A percentile compares a stretch with the other conserved stretches of the same genome.
These are phyloP conservation scores for Phycomyces nitens DNA, from an alignment of 192 early-diverging fungal species.

Conservation along the genomic window DNA sequence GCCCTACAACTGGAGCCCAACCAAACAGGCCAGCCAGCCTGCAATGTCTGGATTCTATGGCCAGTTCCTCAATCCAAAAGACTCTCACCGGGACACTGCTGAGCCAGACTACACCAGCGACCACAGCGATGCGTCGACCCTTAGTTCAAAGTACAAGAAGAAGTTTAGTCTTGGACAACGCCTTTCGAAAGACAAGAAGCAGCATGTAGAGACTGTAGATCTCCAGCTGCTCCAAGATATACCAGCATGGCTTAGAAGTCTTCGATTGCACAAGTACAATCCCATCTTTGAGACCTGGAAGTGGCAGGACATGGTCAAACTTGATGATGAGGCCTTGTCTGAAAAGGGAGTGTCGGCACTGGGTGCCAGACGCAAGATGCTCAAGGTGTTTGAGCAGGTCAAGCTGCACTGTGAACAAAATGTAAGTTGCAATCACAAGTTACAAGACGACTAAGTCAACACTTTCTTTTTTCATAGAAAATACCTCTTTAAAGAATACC, in stretches of 20 bases:
- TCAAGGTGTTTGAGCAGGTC: slow-evolving; percentile 93
- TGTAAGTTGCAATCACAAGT: slow-evolving; percentile 19
- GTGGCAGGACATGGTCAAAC: slow-evolving; percentile 86
- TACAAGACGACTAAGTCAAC: too few species aligned
- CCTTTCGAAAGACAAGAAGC: slow-evolving; percentile 64
- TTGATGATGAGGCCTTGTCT: slow-evolving; percentile 80
- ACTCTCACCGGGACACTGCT: slow-evolving; percentile 10
- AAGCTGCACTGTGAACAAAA: slow-evolving; percentile 36
- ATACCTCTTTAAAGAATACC: too few species aligned
- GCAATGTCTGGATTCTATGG: slow-evolving; percentile 31
- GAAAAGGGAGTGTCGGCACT: slow-evolving; percentile 86
- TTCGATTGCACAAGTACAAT: slow-evolving; percentile 97
- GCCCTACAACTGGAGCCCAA: too few species aligned
- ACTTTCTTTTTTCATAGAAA: too few species aligned
- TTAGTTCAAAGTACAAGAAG: slow-evolving; percentile 7
- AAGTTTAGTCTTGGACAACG: background rate
- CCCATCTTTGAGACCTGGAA: slow-evolving; percentile 81
- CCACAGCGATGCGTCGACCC: slow-evolving; percentile 34
- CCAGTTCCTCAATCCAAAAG: slow-evolving; percentile 28
- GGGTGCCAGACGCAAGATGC: slow-evolving; percentile 92
- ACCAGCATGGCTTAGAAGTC: slow-evolving; percentile 86
- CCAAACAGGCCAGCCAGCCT: slow-evolving; percentile 36
- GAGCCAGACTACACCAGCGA: slow-evolving; percentile 33
- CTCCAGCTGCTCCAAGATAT: slow-evolving; percentile 80
- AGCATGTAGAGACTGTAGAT: slow-evolving; percentile 70